Evolutionary conservation across 495 filamentous ascomycete species (phyloP).

Genomic region (Chaetomium tenue): DNA sequence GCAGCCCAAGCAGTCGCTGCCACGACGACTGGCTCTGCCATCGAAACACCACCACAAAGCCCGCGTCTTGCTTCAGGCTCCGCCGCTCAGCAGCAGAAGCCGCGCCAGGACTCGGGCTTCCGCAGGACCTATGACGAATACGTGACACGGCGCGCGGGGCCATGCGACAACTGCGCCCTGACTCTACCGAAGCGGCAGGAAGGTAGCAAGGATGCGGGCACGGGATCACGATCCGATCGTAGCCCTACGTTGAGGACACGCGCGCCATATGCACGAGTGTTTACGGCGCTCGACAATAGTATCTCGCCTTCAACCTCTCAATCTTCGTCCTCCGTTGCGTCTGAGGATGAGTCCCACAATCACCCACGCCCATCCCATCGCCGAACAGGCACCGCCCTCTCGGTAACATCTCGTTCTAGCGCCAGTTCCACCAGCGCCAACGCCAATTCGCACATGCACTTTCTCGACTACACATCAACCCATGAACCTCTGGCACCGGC

Average conservation of each 20-base stretch:
- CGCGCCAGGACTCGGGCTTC: conserved; percentile 51
- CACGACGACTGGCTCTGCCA: conserved; percentile 38
- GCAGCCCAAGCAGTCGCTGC: conserved; percentile 29
- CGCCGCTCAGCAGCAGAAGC: conserved; percentile 31
- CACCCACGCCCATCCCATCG: conserved; percentile 30
- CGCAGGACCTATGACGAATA: conserved; percentile 57
- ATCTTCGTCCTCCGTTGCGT: conserved; percentile 46
- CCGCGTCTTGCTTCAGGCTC: conserved; percentile 47
- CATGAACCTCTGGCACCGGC: conserved; percentile 71
- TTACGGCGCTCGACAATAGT: conserved; percentile 34
- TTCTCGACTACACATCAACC: conserved; percentile 81
- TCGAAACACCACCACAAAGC: conserved; percentile 63
- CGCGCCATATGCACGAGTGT: conserved; percentile 52
- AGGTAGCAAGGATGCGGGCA: conserved; percentile 31
- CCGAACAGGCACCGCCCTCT: conserved; percentile 33
- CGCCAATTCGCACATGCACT: conserved; percentile 72
- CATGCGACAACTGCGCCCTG: conserved; percentile 62
- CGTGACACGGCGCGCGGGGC: conserved; percentile 51
- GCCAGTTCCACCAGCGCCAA: conserved; percentile 41
- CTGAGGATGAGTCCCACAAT: conserved; percentile 43
- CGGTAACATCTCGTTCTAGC: conserved; percentile 45
- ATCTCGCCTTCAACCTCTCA: conserved; percentile 45
- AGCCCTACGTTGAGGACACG: conserved; percentile 49
- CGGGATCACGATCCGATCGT: conserved; percentile 34
- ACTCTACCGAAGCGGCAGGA: conserved; percentile 56